phyloP scores from a whole-genome alignment of 768 basidiomycete species.

The Neoboletus magnificus region DNA sequence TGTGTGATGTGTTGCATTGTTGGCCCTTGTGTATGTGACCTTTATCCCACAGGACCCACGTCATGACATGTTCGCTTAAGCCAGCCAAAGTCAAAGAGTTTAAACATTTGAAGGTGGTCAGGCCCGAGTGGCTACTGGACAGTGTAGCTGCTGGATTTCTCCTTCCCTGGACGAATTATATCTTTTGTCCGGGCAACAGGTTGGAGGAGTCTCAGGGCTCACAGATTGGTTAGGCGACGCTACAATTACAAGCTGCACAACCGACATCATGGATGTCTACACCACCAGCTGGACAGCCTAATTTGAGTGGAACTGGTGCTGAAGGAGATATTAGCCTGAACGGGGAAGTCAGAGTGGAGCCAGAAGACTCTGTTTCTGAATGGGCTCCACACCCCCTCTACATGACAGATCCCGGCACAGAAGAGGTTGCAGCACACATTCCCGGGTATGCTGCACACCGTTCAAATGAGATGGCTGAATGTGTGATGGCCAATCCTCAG shows the following conservation, averaged over 20 bases:
- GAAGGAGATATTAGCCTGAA: not conserved
- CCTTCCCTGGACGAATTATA: slow-evolving; percentile 78
- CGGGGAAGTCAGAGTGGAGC: not conserved
- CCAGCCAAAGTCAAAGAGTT: slow-evolving; percentile 88
- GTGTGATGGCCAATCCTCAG: slow-evolving; percentile 76
- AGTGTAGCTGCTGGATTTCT: slow-evolving; percentile 66
- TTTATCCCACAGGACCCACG: slow-evolving; percentile 63
- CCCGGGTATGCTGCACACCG: slow-evolving; percentile 65
- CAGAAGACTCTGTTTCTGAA: slow-evolving; percentile 2
- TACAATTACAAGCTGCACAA: slow-evolving; percentile 10
- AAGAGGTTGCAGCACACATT: slow-evolving; percentile 43
- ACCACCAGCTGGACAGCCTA: not conserved
- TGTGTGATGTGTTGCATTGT: slow-evolving; percentile 22
- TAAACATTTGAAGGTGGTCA: slow-evolving; percentile 84
- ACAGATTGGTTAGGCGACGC: slow-evolving; percentile 16
- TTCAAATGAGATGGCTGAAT: slow-evolving; percentile 71
- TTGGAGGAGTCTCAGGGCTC: slow-evolving; percentile 50
- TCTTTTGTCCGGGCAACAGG: slow-evolving; percentile 50
- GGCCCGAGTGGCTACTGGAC: slow-evolving; percentile 84
- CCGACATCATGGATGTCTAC: not conserved
- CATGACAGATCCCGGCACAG: slow-evolving; percentile 42
- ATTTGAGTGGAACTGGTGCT: not conserved
- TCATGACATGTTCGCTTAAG: slow-evolving; percentile 88
- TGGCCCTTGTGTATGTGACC: not conserved
- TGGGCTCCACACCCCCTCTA: slow-evolving; percentile 26